phyloP scores from a whole-genome alignment of 306 rosid species.

The Lablab purpureus region DNA sequence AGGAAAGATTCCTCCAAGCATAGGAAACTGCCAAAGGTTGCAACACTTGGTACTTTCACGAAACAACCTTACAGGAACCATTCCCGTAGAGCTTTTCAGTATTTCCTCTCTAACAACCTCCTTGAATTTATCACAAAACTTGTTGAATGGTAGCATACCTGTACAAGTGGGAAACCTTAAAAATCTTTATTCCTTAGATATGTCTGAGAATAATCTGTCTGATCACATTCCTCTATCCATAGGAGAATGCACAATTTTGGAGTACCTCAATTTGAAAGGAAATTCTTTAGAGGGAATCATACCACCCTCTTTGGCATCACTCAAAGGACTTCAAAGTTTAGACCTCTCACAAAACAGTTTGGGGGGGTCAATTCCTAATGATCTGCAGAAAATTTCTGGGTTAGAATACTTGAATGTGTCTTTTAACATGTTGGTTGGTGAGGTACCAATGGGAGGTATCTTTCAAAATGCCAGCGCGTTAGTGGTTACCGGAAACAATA shows the following conservation, averaged over 20 bases:
- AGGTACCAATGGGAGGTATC: background rate
- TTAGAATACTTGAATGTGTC: background rate
- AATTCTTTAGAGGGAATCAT: background rate
- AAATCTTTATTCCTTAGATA: background rate
- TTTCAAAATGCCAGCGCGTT: background rate
- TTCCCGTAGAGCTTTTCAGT: conserved; percentile 38
- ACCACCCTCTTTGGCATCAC: background rate
- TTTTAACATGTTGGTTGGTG: background rate
- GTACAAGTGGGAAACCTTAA: background rate
- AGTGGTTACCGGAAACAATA: background rate
- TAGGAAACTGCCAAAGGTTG: conserved; percentile 34
- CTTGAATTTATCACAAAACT: conserved; percentile 47
- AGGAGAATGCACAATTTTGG: background rate
- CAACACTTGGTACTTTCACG: background rate
- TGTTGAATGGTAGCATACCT: background rate
- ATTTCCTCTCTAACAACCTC: background rate
- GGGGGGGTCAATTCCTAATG: background rate
- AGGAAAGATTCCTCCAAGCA: background rate
- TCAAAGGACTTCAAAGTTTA: background rate
- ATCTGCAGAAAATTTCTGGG: background rate
- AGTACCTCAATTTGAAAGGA: background rate
- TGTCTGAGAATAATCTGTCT: background rate
- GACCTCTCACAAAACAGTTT: background rate
- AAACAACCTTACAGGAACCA: conserved; percentile 44
- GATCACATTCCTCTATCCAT: background rate